These are phyloP conservation scores for Gossypium trilobum DNA, from an alignment of 441 rosid species.

Conservation along the genomic window DNA sequence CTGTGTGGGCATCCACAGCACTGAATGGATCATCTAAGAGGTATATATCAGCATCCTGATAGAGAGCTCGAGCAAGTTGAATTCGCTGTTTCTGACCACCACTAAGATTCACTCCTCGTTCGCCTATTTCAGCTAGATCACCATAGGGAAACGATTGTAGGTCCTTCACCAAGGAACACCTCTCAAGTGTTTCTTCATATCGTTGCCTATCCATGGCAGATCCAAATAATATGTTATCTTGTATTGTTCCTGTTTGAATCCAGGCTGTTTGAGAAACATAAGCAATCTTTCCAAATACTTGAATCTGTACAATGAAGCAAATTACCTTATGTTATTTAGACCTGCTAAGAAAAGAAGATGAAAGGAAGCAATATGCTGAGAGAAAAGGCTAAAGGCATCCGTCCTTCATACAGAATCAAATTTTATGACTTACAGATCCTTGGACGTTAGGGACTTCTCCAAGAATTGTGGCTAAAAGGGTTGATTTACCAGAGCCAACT, in stretches of 20 bases:
- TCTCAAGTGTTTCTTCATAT: slow-evolving; percentile 72
- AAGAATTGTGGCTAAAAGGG: slow-evolving; percentile 76
- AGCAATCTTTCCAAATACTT: slow-evolving; percentile 68
- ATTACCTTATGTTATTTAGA: background rate
- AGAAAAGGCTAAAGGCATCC: background rate
- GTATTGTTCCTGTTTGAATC: slow-evolving; percentile 87
- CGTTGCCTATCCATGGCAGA: slow-evolving; percentile 48
- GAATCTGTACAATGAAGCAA: slow-evolving; percentile 37
- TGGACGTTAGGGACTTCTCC: slow-evolving; percentile 66
- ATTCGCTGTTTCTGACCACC: slow-evolving; percentile 95
- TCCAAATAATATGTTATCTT: slow-evolving; percentile 78
- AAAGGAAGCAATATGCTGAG: background rate
- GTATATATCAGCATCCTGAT: slow-evolving; percentile 83
- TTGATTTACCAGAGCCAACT: slow-evolving; percentile 96
- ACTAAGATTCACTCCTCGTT: slow-evolving; percentile 91
- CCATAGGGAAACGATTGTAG: slow-evolving; percentile 79
- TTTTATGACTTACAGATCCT: slow-evolving; percentile 53
- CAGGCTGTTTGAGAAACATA: slow-evolving; percentile 94
- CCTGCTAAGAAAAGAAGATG: no score
- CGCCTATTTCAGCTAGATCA: slow-evolving; percentile 87
- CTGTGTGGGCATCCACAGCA: slow-evolving; percentile 95
- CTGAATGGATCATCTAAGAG: slow-evolving; percentile 96
- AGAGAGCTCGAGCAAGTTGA: slow-evolving; percentile 94
- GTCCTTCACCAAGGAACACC: slow-evolving; percentile 77
- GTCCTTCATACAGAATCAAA: background rate